Evolutionary conservation across 1,139 yeast genomes (phyloP), one percentile per base, ranked within the genome.

Genomic region (Yamadazyma dendronema): DNA sequence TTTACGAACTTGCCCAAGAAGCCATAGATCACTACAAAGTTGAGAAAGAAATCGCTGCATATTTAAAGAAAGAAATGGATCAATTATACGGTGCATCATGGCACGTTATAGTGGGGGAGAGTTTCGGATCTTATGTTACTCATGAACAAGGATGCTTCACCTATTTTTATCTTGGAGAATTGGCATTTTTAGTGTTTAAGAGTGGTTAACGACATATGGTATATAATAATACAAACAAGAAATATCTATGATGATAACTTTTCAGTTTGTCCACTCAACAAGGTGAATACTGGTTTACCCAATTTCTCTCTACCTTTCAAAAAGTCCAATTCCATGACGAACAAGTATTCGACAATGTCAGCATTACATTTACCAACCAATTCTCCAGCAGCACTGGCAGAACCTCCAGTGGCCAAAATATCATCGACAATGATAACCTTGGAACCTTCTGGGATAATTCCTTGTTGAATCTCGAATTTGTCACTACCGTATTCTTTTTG

Each of bases 391-490:
- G 95, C 97, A 43, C 66, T 69, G 15, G 98, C 98, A 56, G 95
- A 84, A 30, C 98, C 98, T 49, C 97, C 98, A 31, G 98, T 92
- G 34, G 98, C 98, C 61, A 94, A 84, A 53, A 92, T 89, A 59
- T 92, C 99, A 61, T 92, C 98, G 25, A 92, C 95, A 49, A 92
- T 75, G 31, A 92, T 72, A 25, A 92, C 94, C 42, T 74, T 84
- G 37, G 95, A 75, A 28, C 92, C 95, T 43, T 74, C 74, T 48
- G 89, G 85, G 49, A 92, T 81, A 31, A 92, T 80, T 41, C 78
- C 94, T 47, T 76, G 70, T 68, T 94, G 98, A 62, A 94, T 81
- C 63, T 89, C 96, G 59, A 92, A 89, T 44, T 69, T 77, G 64
- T 92, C 99, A 42, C 72, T 65, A 55, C 97, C 98, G 62, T 92